A percentile compares a stretch with the other conserved stretches of the same genome.
Evolutionary conservation across 441 rosid genomes (phyloP).

Genomic region (Manihot esculenta): DNA sequence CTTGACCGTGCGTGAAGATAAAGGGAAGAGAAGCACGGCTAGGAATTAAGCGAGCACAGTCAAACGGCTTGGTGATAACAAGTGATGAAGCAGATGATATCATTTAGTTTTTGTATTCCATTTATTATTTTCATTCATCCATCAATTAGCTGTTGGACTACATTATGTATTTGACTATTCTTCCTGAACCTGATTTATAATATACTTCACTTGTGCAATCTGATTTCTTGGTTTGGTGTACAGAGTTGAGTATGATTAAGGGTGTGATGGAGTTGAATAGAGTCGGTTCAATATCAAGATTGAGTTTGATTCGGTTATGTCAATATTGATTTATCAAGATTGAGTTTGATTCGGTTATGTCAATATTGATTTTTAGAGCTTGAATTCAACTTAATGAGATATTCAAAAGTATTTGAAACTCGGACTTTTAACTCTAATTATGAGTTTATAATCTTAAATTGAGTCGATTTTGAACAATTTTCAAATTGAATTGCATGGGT

Average conservation of each 20-base stretch:
- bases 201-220: neutral
- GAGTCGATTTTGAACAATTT: too few relatives aligned
- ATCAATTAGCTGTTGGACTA: neutral
- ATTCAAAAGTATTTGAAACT: too few relatives aligned
- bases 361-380: too few relatives aligned
- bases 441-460: too few relatives aligned
- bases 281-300: too few relatives aligned
- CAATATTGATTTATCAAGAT: too few relatives aligned
- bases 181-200: neutral
- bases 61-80: neutral
- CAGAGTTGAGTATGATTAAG: neutral
- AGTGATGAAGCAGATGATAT: neutral
- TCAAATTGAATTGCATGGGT: too few relatives aligned
- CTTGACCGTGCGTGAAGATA: neutral
- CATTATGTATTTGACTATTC: neutral
- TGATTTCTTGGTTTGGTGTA: neutral
- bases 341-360: too few relatives aligned
- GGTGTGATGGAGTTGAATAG: too few relatives aligned
- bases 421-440: too few relatives aligned
- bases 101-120: neutral
- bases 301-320: too few relatives aligned
- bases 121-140: constrained; percentile 3
- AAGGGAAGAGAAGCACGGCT: neutral
- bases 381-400: too few relatives aligned
- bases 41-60: neutral